Base-by-base conservation (phyloP, 768 basidiomycete genomes). In the Lactifluus piperatus region DNA sequence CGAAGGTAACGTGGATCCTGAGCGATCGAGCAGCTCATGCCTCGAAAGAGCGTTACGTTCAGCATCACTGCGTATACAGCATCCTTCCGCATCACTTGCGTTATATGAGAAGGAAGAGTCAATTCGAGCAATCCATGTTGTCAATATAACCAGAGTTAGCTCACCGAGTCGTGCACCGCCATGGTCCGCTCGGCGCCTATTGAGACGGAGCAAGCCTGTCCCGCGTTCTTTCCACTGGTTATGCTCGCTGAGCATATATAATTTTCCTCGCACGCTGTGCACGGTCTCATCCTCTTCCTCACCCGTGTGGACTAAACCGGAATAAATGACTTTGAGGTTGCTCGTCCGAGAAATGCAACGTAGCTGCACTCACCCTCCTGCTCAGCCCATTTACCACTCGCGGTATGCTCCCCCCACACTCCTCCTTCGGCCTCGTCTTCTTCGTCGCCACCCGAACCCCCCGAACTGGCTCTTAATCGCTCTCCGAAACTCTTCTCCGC, bases 231-330 rank as follows among this genome's bases (percentile, higher is more conserved):
- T 87, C 89, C 89, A 91, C 58, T 79, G 77, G 68, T 81, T 70
- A 74, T 81, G 68, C 68, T 54, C 73, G 65, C 78, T 75, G 46
- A 91, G 75, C 26, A 78, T 69, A 68, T 81, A 91, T 22, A 91
- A 71, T 72, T 91, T 91, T 50, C 86, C 88, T 56, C 89, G 81
- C 18, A 85, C 84, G 72, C 87, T 85, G 70, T 82, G 81, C 49
- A 89, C 71, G 6, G 85, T 88, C 56, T 85, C 80, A 66, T 91
- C 89, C 22, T 88, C 86, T 69, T 91, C 89, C 71, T 91, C 89
- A 9, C 89, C 89, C 3, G 89, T 91, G 46, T 77, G 70, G 37
- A 86, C 87, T 88, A 62, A 18, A 64, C 34, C 44, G 13, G n/a
- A 44, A 32, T 16, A 18, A 46, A 48, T 20, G 14, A 32, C 26